Percentiles rank a stretch among this genome's conserved stretches.
phyloP scores from a whole-genome alignment of 1,139 yeast species.

The Arxiozyma telluris region DNA sequence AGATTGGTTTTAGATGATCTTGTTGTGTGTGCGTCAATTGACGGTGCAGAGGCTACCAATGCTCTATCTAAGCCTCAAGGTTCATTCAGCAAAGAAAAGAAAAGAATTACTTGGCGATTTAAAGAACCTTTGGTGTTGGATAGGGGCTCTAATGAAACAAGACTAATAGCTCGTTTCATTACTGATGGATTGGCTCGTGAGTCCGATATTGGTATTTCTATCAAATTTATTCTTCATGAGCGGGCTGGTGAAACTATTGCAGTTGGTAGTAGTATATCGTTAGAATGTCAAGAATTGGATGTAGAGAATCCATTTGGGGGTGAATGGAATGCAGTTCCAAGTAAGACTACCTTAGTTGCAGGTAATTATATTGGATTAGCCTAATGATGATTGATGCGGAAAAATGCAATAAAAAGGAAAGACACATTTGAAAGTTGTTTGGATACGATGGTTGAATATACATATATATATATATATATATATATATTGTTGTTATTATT shows the following conservation, averaged over 20 bases:
- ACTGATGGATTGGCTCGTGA: slow-evolving; percentile 56
- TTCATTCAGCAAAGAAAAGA: slow-evolving; percentile 73
- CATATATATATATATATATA: no score
- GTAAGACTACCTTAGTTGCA: slow-evolving; percentile 30
- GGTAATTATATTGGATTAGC: slow-evolving; percentile 32
- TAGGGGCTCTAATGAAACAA: slow-evolving; percentile 39
- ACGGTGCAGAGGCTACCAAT: slow-evolving; percentile 42
- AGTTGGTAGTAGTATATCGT: slow-evolving; percentile 27
- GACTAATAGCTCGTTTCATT: slow-evolving; percentile 62
- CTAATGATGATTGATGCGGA: slow-evolving; percentile 1
- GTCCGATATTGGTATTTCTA: slow-evolving; percentile 60
- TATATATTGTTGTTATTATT: no score
- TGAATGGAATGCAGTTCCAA: slow-evolving; percentile 29
- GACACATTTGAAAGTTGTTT: no score
- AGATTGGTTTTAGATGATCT: slow-evolving; percentile 48
- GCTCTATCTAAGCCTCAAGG: slow-evolving; percentile 91
- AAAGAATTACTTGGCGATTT: slow-evolving; percentile 79
- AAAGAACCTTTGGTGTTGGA: slow-evolving; percentile 36
- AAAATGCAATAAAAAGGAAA: no score
- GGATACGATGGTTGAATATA: no score
- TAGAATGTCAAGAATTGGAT: slow-evolving; percentile 29
- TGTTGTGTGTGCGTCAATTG: slow-evolving; percentile 57
- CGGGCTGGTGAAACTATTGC: slow-evolving; percentile 15
- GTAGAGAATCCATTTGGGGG: slow-evolving; percentile 34
- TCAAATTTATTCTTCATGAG: slow-evolving; percentile 44